Evolutionary conservation across 140 eudicot genomes (phyloP), one percentile per base, ranked within the genome.

Genomic region (Anethum foeniculum): DNA sequence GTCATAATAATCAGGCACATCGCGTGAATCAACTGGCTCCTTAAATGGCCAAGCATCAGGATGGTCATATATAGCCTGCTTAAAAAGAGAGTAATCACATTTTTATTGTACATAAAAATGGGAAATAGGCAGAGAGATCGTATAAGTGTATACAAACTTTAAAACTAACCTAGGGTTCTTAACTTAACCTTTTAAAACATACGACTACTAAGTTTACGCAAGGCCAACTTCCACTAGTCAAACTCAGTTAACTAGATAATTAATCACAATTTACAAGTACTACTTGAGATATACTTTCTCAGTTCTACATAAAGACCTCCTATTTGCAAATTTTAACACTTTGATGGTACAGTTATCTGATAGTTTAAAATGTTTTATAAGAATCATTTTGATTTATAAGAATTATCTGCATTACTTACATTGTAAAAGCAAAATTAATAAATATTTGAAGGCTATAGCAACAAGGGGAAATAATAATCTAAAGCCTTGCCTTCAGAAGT

Each of bases 11-110:
- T 94, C 98, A 60, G 98, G 98, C 84, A 90, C 98, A 47, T 92
- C 98, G 2, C 92, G 97, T 6, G 89, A 86, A 88, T 94, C 98
- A 71, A 94, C 98, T 28, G 97, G 98, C 34, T 94, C 98, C 87
- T 92, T 92, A 82, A 94, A 92, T 77, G 98, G 98, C 98, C 98
- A 94, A 34, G 96, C 86, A 85, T 94, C 97, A 41, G 89, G 88
- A 81, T 94, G 98, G 67, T 94, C 98, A 74, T 65, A 88, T 93
- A 94, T 80, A 64, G 90, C 88, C 98, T 92, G 96, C 84, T 67
- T 68, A 86, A 3, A 80, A 36, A n/a, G 28, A 84, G 82, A 58
- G 76, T 13, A 51, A 15, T 52, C 48, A 15, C 64, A 28, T 21
- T 34, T 34, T 81, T 28, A 73, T 72, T 49, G 23, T 62, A 25